Percentiles rank a stretch among this genome's conserved stretches.
These are phyloP conservation scores for Fusarium aywerte DNA, from an alignment of 2,329 filamentous ascomycete genomes.

Conservation along the genomic window DNA sequence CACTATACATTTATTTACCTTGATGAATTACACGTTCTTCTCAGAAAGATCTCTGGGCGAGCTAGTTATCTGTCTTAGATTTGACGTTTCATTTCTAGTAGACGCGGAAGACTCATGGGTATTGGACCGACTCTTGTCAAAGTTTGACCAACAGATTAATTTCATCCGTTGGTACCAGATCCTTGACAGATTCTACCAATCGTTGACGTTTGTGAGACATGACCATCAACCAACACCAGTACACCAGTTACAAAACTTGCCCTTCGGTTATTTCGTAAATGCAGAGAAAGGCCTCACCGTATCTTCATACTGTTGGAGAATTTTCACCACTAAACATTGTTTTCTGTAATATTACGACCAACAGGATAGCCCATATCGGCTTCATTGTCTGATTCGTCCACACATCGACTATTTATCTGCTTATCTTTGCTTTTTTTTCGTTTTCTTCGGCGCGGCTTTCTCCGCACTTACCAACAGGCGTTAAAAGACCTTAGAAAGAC, in stretches of 20 bases:
- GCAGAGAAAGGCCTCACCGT: slow-evolving; percentile 15
- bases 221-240: not conserved
- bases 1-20: not conserved
- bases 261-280: slow-evolving; percentile 16
- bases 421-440: not conserved
- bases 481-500: slow-evolving; percentile 11
- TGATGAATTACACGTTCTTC: not conserved
- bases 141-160: not conserved
- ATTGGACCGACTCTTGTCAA: not conserved
- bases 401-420: not conserved
- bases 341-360: not conserved
- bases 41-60: too few species aligned
- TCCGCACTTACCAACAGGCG: not conserved
- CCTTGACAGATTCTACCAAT: not conserved
- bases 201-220: not conserved
- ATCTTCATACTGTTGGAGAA: not conserved
- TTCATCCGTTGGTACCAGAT: not conserved
- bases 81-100: too few species aligned
- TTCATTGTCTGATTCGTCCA: not conserved
- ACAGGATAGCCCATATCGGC: not conserved
- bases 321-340: not conserved
- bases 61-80: too few species aligned
- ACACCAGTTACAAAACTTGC: not conserved
- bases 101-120: not conserved
- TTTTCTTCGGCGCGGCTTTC: not conserved